A percentile compares a stretch with the other conserved stretches of the same genome.
These are phyloP conservation scores for Ustilago curta DNA, from an alignment of 1,284 basidiomycete species.

Conservation along the genomic window DNA sequence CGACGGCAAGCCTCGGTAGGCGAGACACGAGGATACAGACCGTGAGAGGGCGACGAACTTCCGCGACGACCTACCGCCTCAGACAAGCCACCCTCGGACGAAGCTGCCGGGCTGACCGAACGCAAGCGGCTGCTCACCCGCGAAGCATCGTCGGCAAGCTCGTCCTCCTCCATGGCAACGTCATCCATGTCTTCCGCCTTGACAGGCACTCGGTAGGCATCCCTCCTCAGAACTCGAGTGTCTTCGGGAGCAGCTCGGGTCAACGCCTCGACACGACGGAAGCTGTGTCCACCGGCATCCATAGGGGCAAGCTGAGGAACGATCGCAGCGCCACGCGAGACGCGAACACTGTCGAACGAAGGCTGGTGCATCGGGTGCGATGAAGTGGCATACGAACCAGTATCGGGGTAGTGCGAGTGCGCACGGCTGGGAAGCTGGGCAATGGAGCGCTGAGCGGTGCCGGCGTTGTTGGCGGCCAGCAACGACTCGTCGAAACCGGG, in stretches of 20 bases:
- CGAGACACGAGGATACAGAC: constrained; percentile 50
- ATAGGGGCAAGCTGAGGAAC: constrained; percentile 59
- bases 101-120: constrained; percentile 37
- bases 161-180: constrained; percentile 51
- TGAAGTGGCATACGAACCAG: constrained; percentile 17
- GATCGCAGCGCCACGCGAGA: constrained; percentile 46
- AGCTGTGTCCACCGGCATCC: constrained; percentile 54
- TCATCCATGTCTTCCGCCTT: constrained; percentile 32
- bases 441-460: constrained; percentile 36
- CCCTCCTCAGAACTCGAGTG: background rate
- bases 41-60: constrained; percentile 42
- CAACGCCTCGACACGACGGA: constrained; percentile 64
- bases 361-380: constrained; percentile 32
- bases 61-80: constrained; percentile 28
- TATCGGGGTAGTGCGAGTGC: constrained; percentile 34
- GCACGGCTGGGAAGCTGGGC: constrained; percentile 56
- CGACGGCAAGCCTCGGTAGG: constrained; percentile 32
- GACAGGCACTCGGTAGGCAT: constrained; percentile 14
- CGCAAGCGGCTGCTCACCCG: constrained; percentile 27
- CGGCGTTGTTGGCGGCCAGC: constrained; percentile 14
- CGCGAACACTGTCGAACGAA: constrained; percentile 54
- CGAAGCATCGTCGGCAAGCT: constrained; percentile 24
- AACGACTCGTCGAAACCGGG: constrained; percentile 62
- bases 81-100: constrained; percentile 35
- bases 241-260: constrained; percentile 62